These are phyloP conservation scores for Saturnispora quitensis DNA, from an alignment of 805 yeast species.

Conservation along the genomic window DNA sequence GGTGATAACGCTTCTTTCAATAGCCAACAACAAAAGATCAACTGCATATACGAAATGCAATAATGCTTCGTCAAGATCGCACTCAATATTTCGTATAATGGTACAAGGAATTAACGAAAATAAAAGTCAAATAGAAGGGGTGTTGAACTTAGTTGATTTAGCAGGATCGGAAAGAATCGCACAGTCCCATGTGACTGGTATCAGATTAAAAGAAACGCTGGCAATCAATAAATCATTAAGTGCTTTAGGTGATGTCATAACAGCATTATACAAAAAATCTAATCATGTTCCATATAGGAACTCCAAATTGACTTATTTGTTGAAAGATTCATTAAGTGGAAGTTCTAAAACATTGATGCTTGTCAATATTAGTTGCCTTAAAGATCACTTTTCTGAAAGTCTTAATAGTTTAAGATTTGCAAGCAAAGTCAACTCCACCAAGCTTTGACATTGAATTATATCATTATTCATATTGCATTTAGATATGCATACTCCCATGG, in stretches of 20 bases:
- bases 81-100: slow-evolving; percentile 63
- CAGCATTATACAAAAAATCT: slow-evolving; percentile 24
- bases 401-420: slow-evolving; percentile 85
- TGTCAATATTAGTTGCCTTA: slow-evolving; percentile 72
- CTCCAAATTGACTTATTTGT: slow-evolving; percentile 69
- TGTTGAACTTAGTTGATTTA: slow-evolving; percentile 73
- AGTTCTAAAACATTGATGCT: slow-evolving; percentile 87
- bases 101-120: slow-evolving; percentile 48
- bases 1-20: slow-evolving; percentile 41
- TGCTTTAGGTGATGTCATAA: slow-evolving; percentile 81
- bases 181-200: slow-evolving; percentile 70
- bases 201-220: slow-evolving; percentile 76
- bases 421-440: slow-evolving; percentile 60
- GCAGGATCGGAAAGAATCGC: slow-evolving; percentile 90
- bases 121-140: slow-evolving; percentile 35
- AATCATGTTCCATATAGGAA: slow-evolving; percentile 59
- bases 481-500: too few relatives aligned
- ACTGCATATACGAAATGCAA: slow-evolving; percentile 79
- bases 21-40: slow-evolving; percentile 54
- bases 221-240: slow-evolving; percentile 84
- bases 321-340: slow-evolving; percentile 79
- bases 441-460: neutral
- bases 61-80: slow-evolving; percentile 85
- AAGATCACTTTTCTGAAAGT: slow-evolving; percentile 61
- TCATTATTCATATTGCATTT: too few relatives aligned